Evolutionary conservation across 2,329 filamentous ascomycete species (phyloP), one percentile per base, ranked within the genome.

Genomic region (Sporothrix pseudoabietina): DNA sequence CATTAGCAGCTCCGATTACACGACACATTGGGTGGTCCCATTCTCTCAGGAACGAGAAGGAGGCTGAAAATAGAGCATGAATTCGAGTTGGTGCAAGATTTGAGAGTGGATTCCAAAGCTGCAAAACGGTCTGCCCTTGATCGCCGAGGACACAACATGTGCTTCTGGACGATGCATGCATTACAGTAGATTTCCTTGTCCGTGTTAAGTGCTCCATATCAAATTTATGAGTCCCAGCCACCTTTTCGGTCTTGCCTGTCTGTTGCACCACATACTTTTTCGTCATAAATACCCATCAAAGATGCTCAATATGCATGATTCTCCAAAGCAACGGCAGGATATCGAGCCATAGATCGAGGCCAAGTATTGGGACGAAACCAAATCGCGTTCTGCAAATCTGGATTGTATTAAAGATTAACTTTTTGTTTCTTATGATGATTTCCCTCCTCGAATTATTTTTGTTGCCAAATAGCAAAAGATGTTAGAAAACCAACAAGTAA

Each of bases 111-210:
- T 49, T 49, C 1, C 16, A 22, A n/a, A 3, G 47, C 9, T 19
- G 22, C 39, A 47, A 30, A 26, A 30, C 4, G 22, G 39, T n/a
- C 22, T 30, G 5, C 39, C n/a, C n/a, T 47, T 66, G 61, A 16
- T 47, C 61, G 61, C 61, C 61, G 65, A 68, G 65, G 44, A 44
- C 7, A 68, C 65, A 52, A 44, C 65, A 68, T 68, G 26, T 52
- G 65, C 65, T 47, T 66, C 8, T 47, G 10, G 22, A 52, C 26
- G 16, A 35, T 52, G 65, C 41, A 68, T 52, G 44, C 44, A 52
- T 16, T 7, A 35, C 6, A 35, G 19, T 12, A 16, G 12, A 22
- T 49, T 19, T 19, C 1, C 39, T 66, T 68, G 26, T 52, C 26
- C 35, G 26, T 44, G n/a, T n/a, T 35, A 30, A n/a, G n/a, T 22